Conservation (phyloP, 768 basidiomycete species). For the Macrolepiota albuminosa region DNA sequence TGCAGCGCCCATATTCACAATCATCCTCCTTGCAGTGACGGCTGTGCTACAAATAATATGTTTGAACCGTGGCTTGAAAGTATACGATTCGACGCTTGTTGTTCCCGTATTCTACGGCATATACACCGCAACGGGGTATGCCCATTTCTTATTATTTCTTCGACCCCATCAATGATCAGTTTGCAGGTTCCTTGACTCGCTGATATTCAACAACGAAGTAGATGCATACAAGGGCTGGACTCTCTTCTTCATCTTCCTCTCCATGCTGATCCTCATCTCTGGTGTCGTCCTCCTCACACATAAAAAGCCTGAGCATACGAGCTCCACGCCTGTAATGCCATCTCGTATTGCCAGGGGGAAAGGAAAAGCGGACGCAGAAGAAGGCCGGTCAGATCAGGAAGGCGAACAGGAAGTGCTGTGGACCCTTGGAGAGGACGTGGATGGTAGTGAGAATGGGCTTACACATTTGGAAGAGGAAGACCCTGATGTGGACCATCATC, state of each 20-base stretch:
- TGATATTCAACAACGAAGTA: constrained; percentile 83
- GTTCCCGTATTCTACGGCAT: constrained; percentile 95
- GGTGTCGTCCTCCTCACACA: constrained; percentile 93
- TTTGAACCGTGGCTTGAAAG: constrained; percentile 83
- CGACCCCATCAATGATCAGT: background rate
- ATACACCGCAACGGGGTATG: constrained; percentile 78
- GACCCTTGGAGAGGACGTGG: constrained; percentile 72
- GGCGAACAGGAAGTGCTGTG: constrained; percentile 49
- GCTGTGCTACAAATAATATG: constrained; percentile 90
- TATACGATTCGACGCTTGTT: constrained; percentile 87
- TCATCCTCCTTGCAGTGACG: constrained; percentile 60
- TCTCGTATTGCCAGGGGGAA: constrained; percentile 20
- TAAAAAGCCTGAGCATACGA: constrained; percentile 73
- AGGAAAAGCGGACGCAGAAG: constrained; percentile 18
- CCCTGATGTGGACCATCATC: constrained; percentile 39
- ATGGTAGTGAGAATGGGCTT: constrained; percentile 33
- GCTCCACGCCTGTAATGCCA: constrained; percentile 28
- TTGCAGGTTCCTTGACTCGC: constrained; percentile 41
- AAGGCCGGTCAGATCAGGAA: constrained; percentile 12
- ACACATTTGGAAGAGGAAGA: constrained; percentile 33
- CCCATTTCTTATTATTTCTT: constrained; percentile 3
- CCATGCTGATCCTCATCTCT: constrained; percentile 80
- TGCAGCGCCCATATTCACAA: constrained; percentile 72
- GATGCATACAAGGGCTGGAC: constrained; percentile 86
- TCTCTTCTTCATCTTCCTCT: constrained; percentile 81